These are phyloP conservation scores for Lepidium sativum DNA, from an alignment of 345 rosid species.

Conservation along the genomic window DNA sequence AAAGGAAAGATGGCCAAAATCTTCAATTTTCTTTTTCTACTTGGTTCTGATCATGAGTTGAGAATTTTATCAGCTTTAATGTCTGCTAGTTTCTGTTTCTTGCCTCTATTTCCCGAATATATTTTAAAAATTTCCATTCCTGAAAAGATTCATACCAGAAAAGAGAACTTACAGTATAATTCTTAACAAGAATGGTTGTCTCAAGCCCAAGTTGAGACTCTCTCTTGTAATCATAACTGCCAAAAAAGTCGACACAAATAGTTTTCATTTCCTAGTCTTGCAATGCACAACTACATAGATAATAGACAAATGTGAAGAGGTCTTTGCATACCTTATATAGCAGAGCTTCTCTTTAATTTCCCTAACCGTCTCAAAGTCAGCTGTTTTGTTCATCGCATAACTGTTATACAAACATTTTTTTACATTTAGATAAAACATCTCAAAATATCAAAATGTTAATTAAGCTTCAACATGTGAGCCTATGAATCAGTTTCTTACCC, in stretches of 20 bases:
- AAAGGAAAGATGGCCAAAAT: not conserved
- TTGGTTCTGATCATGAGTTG: not conserved
- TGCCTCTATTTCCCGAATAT: not conserved
- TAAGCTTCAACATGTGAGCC: not conserved
- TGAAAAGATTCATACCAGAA: not conserved
- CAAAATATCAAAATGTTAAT: not conserved
- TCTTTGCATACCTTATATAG: slow-evolving; percentile 56
- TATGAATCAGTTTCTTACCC: slow-evolving; percentile 47
- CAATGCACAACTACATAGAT: not conserved
- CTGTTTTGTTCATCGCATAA: slow-evolving; percentile 81
- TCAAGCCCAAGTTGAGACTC: slow-evolving; percentile 90
- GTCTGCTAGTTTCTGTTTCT: not conserved
- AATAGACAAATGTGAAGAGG: not conserved
- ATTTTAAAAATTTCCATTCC: not conserved
- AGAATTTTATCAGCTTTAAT: not conserved
- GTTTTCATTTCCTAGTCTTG: not conserved
- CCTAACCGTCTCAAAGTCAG: slow-evolving; percentile 96
- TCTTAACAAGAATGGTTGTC: slow-evolving; percentile 91
- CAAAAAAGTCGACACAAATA: slow-evolving; percentile 2
- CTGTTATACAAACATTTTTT: slow-evolving; percentile 33
- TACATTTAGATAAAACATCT: not conserved
- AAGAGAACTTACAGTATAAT: slow-evolving; percentile 70
- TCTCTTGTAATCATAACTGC: slow-evolving; percentile 94
- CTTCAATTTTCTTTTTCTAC: not conserved
- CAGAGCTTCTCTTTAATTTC: slow-evolving; percentile 97